Conservation (phyloP, 139 green algal species). For the Desmodesmus armatus region DNA sequence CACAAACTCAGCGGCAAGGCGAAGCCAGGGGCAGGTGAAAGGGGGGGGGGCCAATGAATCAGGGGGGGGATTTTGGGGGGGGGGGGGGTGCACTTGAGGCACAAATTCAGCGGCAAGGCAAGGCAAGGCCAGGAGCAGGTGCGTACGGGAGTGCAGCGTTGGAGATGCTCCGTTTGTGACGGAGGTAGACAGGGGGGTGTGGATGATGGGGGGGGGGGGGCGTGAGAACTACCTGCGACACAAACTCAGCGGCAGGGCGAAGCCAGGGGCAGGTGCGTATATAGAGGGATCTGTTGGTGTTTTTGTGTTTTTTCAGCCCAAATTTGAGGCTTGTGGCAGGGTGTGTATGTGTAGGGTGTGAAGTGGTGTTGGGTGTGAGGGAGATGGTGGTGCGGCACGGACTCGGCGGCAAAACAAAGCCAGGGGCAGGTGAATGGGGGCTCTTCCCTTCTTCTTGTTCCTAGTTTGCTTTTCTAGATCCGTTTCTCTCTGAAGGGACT, state of each 20-base stretch:
- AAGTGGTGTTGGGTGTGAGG: too few species aligned
- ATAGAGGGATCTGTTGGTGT: too few species aligned
- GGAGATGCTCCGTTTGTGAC: too few species aligned
- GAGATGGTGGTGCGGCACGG: neutral
- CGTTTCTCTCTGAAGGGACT: too few species aligned
- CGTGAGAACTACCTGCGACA: neutral
- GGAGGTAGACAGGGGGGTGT: too few species aligned
- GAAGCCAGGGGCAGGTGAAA: neutral
- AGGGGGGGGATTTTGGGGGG: too few species aligned
- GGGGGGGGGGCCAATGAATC: neutral
- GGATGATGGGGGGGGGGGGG: neutral
- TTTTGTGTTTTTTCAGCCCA: too few species aligned
- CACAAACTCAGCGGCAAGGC: neutral
- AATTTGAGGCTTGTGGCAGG: too few species aligned
- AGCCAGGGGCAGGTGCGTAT: neutral
- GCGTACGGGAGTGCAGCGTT: too few species aligned
- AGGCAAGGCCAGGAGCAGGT: neutral
- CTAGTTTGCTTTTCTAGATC: too few species aligned
- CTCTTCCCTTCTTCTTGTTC: too few species aligned
- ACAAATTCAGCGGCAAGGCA: neutral
- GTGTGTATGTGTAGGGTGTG: neutral
- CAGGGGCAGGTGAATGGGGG: neutral
- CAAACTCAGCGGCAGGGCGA: neutral
- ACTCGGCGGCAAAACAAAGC: neutral
- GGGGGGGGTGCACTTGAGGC: neutral